These are phyloP conservation scores for Stagonosporopsis chrysanthemi DNA, from an alignment of 2,329 filamentous ascomycete genomes.

Conservation along the genomic window DNA sequence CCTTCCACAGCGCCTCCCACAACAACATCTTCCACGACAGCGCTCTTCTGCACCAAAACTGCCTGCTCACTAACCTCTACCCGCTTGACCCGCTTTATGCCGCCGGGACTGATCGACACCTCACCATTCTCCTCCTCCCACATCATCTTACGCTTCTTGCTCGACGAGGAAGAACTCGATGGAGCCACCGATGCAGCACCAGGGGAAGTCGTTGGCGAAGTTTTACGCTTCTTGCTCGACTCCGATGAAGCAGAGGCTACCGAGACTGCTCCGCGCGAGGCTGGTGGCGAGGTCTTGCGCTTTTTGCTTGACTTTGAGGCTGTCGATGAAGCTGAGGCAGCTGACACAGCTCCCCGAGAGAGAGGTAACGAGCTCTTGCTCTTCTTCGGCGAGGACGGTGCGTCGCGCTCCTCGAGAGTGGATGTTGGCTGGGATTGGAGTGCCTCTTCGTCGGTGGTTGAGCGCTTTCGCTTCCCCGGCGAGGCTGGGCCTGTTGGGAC, in stretches of 20 bases:
- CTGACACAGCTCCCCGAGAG: background rate
- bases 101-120: background rate
- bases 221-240: background rate
- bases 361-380: background rate
- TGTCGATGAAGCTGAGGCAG: too few species aligned
- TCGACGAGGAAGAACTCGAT: background rate
- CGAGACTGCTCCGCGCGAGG: too few species aligned
- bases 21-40: background rate
- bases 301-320: too few species aligned
- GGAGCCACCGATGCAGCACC: background rate
- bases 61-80: background rate
- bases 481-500: background rate
- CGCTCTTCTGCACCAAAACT: background rate
- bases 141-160: slow-evolving; percentile 4
- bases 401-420: background rate
- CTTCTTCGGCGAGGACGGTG: background rate
- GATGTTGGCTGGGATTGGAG: background rate
- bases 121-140: background rate
- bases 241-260: too few species aligned
- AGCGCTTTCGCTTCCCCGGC: background rate
- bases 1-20: background rate
- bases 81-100: background rate
- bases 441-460: background rate
- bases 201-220: background rate
- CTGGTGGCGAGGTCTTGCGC: background rate